Base-by-base conservation (phyloP, 2,329 filamentous ascomycete species). In the Rutstroemia sp. region DNA sequence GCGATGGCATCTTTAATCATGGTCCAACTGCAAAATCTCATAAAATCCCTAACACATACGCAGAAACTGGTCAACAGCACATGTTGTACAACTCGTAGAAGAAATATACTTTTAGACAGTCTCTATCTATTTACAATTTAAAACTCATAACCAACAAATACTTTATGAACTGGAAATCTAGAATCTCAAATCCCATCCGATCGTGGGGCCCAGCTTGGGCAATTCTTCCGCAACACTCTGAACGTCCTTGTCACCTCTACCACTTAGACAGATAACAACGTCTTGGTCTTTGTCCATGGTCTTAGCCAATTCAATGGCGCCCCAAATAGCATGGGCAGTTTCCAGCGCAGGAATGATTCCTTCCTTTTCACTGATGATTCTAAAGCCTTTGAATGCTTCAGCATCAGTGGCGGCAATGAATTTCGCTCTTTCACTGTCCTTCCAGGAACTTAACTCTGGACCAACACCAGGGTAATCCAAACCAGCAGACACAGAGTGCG, bases 401-500 rank as follows among this genome's bases (percentile, higher is more conserved):
- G 90, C 86, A 70, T 99, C 94, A 0, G 92, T 97, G 27, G 92
- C 92, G 21, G 90, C 88, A 58, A 96, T 80, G 76, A 95, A 99
- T 69, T 86, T 86, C 58, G 94, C 94, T 5, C 94, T 83, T 57
- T 87, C 79, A 63, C 74, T 88, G 69, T 97, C 94, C 75, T 99
- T 99, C 94, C 94, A 99, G 62, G 80, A 82, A 37, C 87, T 85
- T 54, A 99, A 79, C 73, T 99, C 94, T 2, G 94, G 94, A 0
- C 94, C 94, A 27, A 99, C 94, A 70, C 92, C 94, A 0, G 94
- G 94, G 72, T 99, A 99, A 74, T 99, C 94, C 6, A 99, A 84
- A 61, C 94, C 94, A 3, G 94, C 94, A 21, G 92, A 97, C 57
- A 99, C 87, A 30, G 92, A 97, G 76, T 99, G 94, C 2, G 94